Evolutionary conservation across 1,139 yeast genomes (phyloP).

Genomic region (Scheffersomyces cryptocercus): DNA sequence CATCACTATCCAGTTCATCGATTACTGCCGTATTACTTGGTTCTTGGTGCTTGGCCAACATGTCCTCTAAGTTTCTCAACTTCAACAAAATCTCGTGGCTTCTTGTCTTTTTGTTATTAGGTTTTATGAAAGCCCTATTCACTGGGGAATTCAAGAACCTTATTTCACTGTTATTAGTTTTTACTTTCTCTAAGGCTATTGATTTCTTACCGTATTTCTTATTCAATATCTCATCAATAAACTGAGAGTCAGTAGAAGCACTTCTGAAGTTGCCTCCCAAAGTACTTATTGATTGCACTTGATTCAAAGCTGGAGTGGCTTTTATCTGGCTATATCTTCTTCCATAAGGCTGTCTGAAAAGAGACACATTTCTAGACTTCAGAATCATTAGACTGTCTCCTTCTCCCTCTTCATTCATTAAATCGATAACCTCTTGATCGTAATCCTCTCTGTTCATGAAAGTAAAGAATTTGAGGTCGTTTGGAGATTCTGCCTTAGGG

Average conservation of each 20-base stretch:
- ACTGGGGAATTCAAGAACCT: background rate
- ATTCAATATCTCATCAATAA: constrained; percentile 31
- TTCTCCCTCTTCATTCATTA: constrained; percentile 7
- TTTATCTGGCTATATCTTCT: constrained; percentile 12
- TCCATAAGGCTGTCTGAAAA: constrained; percentile 8
- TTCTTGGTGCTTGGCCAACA: background rate
- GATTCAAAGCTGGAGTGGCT: constrained; percentile 1
- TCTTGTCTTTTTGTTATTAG: background rate
- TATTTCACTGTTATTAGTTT: constrained; percentile 13
- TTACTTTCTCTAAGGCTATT: constrained; percentile 10
- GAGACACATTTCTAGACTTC: constrained; percentile 25
- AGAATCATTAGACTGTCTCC: constrained; percentile 23
- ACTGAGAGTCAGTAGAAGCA: constrained; percentile 38
- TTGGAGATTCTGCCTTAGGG: constrained; percentile 10
- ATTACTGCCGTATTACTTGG: background rate
- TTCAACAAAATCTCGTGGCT: background rate
- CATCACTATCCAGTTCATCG: background rate
- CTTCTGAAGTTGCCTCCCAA: constrained; percentile 30
- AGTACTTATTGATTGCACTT: constrained; percentile 29
- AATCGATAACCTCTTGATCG: constrained; percentile 23
- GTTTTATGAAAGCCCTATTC: background rate
- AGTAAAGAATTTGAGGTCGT: constrained; percentile 35
- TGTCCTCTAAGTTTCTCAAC: background rate
- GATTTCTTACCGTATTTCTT: constrained; percentile 3
- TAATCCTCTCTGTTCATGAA: constrained; percentile 34